Base-by-base conservation (phyloP, 2,329 filamentous ascomycete genomes). In the Colletotrichum liriopes region DNA sequence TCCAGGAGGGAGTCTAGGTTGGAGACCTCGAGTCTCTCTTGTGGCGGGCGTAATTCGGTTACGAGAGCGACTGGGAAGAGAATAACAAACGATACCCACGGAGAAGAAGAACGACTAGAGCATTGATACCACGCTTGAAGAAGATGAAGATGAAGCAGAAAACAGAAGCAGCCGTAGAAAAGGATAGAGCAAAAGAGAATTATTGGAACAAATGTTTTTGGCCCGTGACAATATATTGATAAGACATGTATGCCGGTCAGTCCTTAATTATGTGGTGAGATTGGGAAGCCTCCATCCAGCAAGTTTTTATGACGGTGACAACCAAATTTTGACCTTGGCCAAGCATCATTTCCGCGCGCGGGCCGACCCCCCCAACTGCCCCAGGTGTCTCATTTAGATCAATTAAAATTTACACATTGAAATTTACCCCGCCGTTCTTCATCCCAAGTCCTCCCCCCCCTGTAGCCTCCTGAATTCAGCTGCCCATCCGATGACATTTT, bases 331-430 rank as follows among this genome's bases (percentile, higher is more conserved):
- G 64, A 63, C 56, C 41, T 63, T 43, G 52, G 45, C 37, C 60
- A 32, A 55, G 59, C 59, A 72, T 70, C 59, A 65, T 70, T 65
- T 72, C 54, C 23, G 60, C 23, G 41, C 26, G 70, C 66, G 66
- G 66, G 70, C 70, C 70, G 70, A 54, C 54, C 63, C 49, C 23
- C 23, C 54, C 70, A 70, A 41, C 16, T 55, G 54, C 45, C 45
- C 43, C 39, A 64, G 54, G 39, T 72, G 70, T 72, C 60, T 72
- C 70, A 70, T 65, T 69, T 72, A 70, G 26, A 72, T 65, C 66
- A 64, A 49, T 47, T 65, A 11, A 55, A 72, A 49, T 71, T 71
- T 56, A 47, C 18, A 52, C 18, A 32, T 51, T 47, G 26, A 39
- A 71, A 60, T 61, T 60, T 70, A 72, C 70, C 70, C 70, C 66